A percentile compares a stretch with the other conserved stretches of the same genome.
phyloP scores from a whole-genome alignment of 176 grass and related monocot species.

The Canna indica region DNA sequence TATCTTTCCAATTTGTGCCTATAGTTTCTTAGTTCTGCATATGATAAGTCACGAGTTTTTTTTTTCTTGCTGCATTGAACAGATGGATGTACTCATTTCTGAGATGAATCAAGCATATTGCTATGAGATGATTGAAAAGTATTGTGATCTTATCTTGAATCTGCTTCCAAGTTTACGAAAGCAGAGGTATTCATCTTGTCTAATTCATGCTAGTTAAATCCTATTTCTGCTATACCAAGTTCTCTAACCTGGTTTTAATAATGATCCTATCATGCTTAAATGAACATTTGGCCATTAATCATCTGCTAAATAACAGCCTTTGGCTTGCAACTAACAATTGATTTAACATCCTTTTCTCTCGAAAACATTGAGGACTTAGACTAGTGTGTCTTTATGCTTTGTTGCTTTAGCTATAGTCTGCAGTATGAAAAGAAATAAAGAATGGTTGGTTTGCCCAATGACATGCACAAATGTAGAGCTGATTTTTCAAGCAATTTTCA shows the following conservation, averaged over 20 bases:
- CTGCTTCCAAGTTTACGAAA: constrained; percentile 17
- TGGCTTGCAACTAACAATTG: not conserved
- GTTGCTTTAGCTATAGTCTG: not conserved
- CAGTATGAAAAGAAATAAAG: not conserved
- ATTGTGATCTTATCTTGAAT: constrained; percentile 15
- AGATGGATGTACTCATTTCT: constrained; percentile 23
- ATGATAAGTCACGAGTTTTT: too few relatives aligned
- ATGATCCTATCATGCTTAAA: not conserved
- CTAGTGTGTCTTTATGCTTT: not conserved
- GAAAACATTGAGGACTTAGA: not conserved
- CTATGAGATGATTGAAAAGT: constrained; percentile 21
- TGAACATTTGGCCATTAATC: not conserved
- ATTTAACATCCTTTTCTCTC: not conserved
- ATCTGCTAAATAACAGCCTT: not conserved
- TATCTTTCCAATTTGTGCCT: not conserved
- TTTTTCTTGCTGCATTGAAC: not conserved
- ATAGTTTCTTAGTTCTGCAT: not conserved
- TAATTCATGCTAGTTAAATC: not conserved
- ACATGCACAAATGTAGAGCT: not conserved
- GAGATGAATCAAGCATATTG: constrained; percentile 23
- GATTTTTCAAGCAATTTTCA: not conserved
- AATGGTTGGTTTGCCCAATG: not conserved
- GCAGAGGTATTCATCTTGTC: constrained; percentile 13
- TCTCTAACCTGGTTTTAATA: not conserved
- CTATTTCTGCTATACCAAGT: not conserved